Conservation (phyloP, 768 basidiomycete species). For the Kwoniella botswanensis region DNA sequence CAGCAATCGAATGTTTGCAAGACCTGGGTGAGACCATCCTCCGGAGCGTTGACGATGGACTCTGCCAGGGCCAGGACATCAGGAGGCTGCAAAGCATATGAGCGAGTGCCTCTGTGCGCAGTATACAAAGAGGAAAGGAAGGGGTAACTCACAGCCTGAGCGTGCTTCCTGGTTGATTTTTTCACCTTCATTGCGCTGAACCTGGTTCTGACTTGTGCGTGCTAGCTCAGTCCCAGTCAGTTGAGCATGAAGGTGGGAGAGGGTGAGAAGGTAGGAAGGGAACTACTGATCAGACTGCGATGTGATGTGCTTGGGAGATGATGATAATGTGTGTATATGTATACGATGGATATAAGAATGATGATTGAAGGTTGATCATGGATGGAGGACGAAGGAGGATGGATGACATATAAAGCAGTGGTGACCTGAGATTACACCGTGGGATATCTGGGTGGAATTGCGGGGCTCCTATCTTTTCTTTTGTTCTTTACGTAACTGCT, state of each 20-base stretch:
- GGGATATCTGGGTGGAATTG: background rate
- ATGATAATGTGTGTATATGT: too few relatives aligned
- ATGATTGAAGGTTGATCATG: too few relatives aligned
- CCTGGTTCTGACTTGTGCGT: background rate
- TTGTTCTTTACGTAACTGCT: background rate
- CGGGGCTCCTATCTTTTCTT: background rate
- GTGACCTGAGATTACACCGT: background rate
- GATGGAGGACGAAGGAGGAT: too few relatives aligned
- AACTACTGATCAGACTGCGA: too few relatives aligned
- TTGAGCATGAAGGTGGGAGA: background rate
- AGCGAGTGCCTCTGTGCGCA: background rate
- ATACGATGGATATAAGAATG: too few relatives aligned
- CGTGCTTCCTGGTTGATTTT: constrained; percentile 44
- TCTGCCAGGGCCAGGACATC: constrained; percentile 75
- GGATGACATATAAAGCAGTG: too few relatives aligned
- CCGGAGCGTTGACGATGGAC: constrained; percentile 69
- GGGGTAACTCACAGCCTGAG: constrained; percentile 37
- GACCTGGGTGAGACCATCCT: constrained; percentile 72
- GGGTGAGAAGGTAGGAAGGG: background rate
- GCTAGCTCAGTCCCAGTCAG: background rate
- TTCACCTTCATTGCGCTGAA: constrained; percentile 53
- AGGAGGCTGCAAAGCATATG: constrained; percentile 32
- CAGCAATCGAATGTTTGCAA: constrained; percentile 76
- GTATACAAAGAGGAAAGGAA: background rate
- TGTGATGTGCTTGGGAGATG: too few relatives aligned